phyloP scores from a whole-genome alignment of 1,284 basidiomycete genomes.

The Mycena citricolor region DNA sequence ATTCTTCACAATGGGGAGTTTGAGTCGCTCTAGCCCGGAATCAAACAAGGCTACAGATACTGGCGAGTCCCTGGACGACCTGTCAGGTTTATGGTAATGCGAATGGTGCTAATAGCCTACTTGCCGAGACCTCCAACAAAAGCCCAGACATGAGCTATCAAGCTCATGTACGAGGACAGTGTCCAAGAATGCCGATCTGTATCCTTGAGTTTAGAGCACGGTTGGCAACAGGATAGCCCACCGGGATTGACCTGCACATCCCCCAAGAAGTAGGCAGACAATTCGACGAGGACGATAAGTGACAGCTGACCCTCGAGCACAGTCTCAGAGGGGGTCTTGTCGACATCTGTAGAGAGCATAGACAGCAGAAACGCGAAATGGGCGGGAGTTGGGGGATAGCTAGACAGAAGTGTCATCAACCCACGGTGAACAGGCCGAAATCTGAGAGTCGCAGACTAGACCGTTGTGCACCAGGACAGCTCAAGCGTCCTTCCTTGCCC shows the following conservation, averaged over 20 bases:
- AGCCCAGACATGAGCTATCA: conserved; percentile 45
- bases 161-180: conserved; percentile 48
- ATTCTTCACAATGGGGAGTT: conserved; percentile 51
- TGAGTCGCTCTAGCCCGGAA: conserved; percentile 52
- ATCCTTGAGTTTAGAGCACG: neutral
- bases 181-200: conserved; percentile 29
- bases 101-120: conserved; percentile 3
- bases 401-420: conserved; percentile 30
- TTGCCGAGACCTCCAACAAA: conserved; percentile 32
- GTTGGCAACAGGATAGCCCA: conserved; percentile 2
- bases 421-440: conserved; percentile 16
- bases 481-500: conserved; percentile 42
- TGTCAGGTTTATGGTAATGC: neutral
- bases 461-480: conserved; percentile 46
- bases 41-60: conserved; percentile 57
- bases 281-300: conserved; percentile 63
- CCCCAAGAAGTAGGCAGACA: conserved; percentile 55
- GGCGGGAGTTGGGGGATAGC: conserved; percentile 63
- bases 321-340: conserved; percentile 33
- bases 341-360: conserved; percentile 39
- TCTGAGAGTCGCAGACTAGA: conserved; percentile 49
- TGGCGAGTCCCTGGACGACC: conserved; percentile 1
- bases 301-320: conserved; percentile 47
- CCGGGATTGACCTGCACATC: conserved; percentile 26
- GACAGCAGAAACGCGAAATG: conserved; percentile 60